Base-by-base conservation (phyloP, 1,284 basidiomycete species). In the Moesziomyces sp. region DNA sequence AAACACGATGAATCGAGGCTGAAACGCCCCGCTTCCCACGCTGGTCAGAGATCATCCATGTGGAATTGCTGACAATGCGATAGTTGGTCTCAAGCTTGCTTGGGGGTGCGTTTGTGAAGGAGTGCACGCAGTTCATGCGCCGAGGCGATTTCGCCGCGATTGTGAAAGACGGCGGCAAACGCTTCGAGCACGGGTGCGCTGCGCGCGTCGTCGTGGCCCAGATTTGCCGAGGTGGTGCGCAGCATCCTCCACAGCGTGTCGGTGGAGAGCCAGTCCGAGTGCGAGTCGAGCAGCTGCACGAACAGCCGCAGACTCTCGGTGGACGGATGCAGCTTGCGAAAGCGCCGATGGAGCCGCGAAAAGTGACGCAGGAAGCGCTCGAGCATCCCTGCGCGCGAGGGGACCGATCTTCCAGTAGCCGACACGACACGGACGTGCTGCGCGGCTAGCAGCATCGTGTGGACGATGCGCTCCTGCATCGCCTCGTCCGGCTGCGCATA, bases 1-100 rank as follows among this genome's bases (percentile, higher is more conserved):
- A 4, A 97, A 97, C 83, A 95, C 91, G 3, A 94, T 96, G 92
- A 97, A 97, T 84, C 88, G 93, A 58, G 94, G 94, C 19, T 82
- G 59, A 34, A 13, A 10, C 30, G 1, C 2, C 10, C 30, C 10
- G 30, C 30, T 34, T 34, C 26, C 26, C 10, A 34, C 1, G 11
- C 30, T 34, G 10, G 30, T 34, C 30, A 1, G 30, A 34, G 30
- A 34, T 34, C 13, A 13, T 34, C 30, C 10, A 34, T 34, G 30
- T 34, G 30, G 7, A 34, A 11, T 34, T 2, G 3, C 13, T 34
- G 30, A 10, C 11, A 34, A 34, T 34, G 30, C 30, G 11, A 13
- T 10, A 11, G 11, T 10, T 34, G 30, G 11, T 34, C 3, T 34
- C 30, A 34, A 11, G 13, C 16, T 8, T 35, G 4, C 54, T 49